Percentiles rank a stretch among this genome's conserved stretches.
These are phyloP conservation scores for Gnetum montanum DNA, from an alignment of 75 land plant species.

Conservation along the genomic window DNA sequence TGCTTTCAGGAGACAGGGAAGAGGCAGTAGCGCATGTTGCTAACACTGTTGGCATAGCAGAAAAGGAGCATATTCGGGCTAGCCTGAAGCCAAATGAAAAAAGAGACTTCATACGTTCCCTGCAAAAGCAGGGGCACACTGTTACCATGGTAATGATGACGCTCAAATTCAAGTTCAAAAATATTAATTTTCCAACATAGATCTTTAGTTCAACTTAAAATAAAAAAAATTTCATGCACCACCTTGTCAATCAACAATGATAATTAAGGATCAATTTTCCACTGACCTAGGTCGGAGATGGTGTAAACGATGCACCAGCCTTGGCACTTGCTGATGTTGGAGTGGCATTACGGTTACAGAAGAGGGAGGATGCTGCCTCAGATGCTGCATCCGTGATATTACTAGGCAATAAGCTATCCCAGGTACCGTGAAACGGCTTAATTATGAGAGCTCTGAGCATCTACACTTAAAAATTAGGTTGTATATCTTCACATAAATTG, in stretches of 20 bases:
- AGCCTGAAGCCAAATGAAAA: constrained; percentile 68
- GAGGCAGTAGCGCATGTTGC: constrained; percentile 90
- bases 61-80: constrained; percentile 27
- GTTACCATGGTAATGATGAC: constrained; percentile 70
- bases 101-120: constrained; percentile 38
- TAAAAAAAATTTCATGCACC: too few species aligned
- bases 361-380: constrained; percentile 88
- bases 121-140: constrained; percentile 55
- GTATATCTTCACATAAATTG: too few species aligned
- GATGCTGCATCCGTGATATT: constrained; percentile 93
- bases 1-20: constrained; percentile 96
- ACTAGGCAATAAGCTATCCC: constrained; percentile 82
- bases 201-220: too few species aligned
- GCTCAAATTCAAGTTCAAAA: too few species aligned
- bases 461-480: neutral
- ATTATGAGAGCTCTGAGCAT: neutral
- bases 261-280: neutral
- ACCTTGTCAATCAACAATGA: too few species aligned
- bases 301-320: constrained; percentile 98
- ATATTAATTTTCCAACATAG: too few species aligned
- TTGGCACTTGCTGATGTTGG: constrained; percentile 96
- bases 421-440: constrained; percentile 32
- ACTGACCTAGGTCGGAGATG: constrained; percentile 76
- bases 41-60: constrained; percentile 49
- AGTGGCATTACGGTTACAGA: constrained; percentile 73